These are phyloP conservation scores for Hebeloma cylindrosporum DNA, from an alignment of 768 basidiomycete genomes.

Conservation along the genomic window DNA sequence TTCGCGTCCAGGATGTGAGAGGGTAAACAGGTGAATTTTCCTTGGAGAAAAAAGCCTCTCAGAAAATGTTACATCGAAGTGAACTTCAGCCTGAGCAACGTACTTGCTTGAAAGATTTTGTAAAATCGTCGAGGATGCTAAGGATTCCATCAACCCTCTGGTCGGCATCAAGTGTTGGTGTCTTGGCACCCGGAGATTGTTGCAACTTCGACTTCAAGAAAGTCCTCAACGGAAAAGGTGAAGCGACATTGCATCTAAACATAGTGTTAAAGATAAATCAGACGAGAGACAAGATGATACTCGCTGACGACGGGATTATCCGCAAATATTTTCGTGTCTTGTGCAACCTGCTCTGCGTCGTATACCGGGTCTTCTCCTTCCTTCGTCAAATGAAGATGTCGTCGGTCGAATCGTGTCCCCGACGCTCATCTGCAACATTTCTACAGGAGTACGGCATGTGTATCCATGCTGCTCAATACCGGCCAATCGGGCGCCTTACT, in stretches of 20 bases:
- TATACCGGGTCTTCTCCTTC: conserved; percentile 51
- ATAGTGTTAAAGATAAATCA: conserved; percentile 7
- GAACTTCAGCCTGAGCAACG: conserved; percentile 8
- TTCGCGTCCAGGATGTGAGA: conserved; percentile 81
- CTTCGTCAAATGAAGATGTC: conserved; percentile 6
- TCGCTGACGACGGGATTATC: conserved; percentile 92
- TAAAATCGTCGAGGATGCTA: conserved; percentile 79
- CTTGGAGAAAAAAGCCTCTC: conserved; percentile 39
- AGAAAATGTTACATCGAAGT: neutral
- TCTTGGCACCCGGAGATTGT: conserved; percentile 61
- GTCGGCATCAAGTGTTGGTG: conserved; percentile 82
- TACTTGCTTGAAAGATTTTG: conserved; percentile 84
- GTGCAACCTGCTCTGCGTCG: conserved; percentile 63
- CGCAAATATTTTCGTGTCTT: conserved; percentile 74
- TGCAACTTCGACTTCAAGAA: conserved; percentile 82
- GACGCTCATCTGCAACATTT: conserved; percentile 9
- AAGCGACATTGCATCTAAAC: conserved; percentile 86
- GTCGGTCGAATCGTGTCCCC: conserved; percentile 17
- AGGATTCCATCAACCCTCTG: conserved; percentile 82
- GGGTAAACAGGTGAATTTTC: conserved; percentile 87
- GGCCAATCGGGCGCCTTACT: conserved; percentile 38
- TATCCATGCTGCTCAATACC: conserved; percentile 33
- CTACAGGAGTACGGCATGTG: conserved; percentile 14
- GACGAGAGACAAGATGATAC: conserved; percentile 30
- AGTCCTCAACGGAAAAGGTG: conserved; percentile 88